Percentiles rank a stretch among this genome's conserved stretches.
Evolutionary conservation across 1,284 basidiomycete genomes (phyloP).

Genomic region (Spongiforma sp.): DNA sequence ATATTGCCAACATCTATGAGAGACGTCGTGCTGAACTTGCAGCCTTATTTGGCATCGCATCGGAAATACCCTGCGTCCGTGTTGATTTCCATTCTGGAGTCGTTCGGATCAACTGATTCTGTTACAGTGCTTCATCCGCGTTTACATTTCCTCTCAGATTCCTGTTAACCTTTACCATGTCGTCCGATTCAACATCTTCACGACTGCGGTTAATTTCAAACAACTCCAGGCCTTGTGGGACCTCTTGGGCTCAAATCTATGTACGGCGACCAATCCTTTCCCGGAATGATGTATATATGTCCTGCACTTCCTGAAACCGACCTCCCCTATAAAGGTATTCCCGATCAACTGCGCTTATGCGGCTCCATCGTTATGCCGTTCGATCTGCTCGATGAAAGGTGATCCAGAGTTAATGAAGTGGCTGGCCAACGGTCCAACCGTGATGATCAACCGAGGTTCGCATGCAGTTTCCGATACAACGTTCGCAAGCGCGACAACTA

Average conservation of each 20-base stretch:
- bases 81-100: not conserved
- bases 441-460: not conserved
- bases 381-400: slow-evolving; percentile 11
- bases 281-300: slow-evolving; percentile 8
- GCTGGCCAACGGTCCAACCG: not conserved
- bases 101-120: not conserved
- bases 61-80: slow-evolving; percentile 17
- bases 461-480: not conserved
- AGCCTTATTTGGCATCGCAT: not conserved
- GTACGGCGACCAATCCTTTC: not conserved
- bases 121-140: slow-evolving; percentile 3
- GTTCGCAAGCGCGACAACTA: not conserved
- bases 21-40: not conserved
- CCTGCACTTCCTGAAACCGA: slow-evolving; percentile 8
- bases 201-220: not conserved
- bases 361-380: slow-evolving; percentile 16
- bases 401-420: not conserved
- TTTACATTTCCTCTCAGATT: slow-evolving; percentile 15
- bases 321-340: not conserved
- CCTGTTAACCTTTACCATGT: slow-evolving; percentile 16
- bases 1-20: slow-evolving; percentile 11
- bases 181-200: not conserved
- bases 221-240: not conserved
- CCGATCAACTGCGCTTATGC: slow-evolving; percentile 3
- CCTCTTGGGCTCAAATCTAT: not conserved